A percentile compares a stretch with the other conserved stretches of the same genome.
These are phyloP conservation scores for Neodidymelliopsis sp. DNA, from an alignment of 2,329 filamentous ascomycete genomes.

Conservation along the genomic window DNA sequence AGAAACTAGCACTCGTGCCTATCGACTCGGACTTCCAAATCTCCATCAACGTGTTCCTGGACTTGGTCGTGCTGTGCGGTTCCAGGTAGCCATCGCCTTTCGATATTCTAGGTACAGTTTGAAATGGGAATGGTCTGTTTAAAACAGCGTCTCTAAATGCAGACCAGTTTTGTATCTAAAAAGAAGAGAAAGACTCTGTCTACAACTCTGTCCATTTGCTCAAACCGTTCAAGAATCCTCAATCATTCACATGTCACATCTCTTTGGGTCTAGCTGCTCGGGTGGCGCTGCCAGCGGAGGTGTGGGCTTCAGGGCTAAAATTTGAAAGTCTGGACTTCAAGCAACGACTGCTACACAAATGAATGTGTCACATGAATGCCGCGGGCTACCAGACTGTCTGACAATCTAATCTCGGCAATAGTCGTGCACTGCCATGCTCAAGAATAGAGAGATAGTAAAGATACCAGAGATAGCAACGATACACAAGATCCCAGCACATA, in stretches of 20 bases:
- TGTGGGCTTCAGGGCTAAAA: slow-evolving; percentile 2
- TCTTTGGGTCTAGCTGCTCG: neutral
- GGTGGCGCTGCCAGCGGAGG: slow-evolving; percentile 15
- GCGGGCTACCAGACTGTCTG: slow-evolving; percentile 8
- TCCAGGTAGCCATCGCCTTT: too few relatives aligned
- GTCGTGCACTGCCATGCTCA: slow-evolving; percentile 1
- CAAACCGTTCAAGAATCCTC: slow-evolving; percentile 8
- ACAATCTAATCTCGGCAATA: slow-evolving; percentile 8
- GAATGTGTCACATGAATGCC: slow-evolving; percentile 6
- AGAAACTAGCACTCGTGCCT: too few relatives aligned
- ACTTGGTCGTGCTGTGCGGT: too few relatives aligned
- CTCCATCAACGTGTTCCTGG: too few relatives aligned
- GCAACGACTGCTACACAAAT: slow-evolving; percentile 10
- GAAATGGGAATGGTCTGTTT: too few relatives aligned
- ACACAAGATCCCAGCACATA: slow-evolving; percentile 2
- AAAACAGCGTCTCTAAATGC: too few relatives aligned
- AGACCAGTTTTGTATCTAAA: too few relatives aligned
- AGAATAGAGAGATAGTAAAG: slow-evolving; percentile 10
- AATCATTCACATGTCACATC: neutral
- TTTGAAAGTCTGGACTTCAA: neutral
- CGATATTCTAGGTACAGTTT: too few relatives aligned
- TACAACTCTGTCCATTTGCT: too few relatives aligned
- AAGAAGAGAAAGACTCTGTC: too few relatives aligned
- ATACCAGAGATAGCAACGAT: too few relatives aligned
- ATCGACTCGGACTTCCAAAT: too few relatives aligned